These are phyloP conservation scores for Elsinoe ampelina DNA, from an alignment of 2,329 filamentous ascomycete genomes.

Conservation along the genomic window DNA sequence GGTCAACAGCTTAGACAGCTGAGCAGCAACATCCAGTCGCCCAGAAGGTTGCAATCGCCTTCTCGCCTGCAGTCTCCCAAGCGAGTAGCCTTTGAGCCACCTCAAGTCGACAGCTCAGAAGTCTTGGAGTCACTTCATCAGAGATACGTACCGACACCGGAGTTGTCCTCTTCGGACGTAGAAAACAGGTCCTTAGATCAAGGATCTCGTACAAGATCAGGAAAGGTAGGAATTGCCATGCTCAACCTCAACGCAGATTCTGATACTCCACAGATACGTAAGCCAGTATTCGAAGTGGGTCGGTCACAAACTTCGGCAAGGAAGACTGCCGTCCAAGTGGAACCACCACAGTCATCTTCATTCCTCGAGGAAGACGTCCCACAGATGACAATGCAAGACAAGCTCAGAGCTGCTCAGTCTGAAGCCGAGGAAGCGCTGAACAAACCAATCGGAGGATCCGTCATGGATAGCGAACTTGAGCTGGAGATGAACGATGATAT, in stretches of 20 bases:
- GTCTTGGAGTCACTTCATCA: background rate
- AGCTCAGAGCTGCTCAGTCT: conserved; percentile 21
- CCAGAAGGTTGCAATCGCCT: background rate
- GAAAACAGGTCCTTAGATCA: background rate
- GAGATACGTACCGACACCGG: background rate
- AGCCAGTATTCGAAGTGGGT: background rate
- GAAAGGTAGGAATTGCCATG: background rate
- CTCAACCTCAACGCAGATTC: background rate
- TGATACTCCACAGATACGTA: background rate
- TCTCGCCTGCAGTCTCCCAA: background rate
- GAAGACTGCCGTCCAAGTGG: background rate
- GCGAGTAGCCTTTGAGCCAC: conserved; percentile 2
- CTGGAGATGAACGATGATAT: conserved; percentile 43
- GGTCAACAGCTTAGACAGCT: conserved; percentile 5
- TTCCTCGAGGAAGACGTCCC: conserved; percentile 14
- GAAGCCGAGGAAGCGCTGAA: conserved; percentile 29
- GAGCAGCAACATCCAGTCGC: conserved; percentile 13
- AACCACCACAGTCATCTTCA: conserved; percentile 5
- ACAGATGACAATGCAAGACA: conserved; percentile 21
- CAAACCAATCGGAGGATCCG: conserved; percentile 12
- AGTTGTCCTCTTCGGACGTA: background rate
- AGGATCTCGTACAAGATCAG: background rate
- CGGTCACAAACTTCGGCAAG: background rate
- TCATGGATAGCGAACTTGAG: conserved; percentile 22
- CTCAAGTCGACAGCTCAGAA: background rate